Conservation (phyloP, 495 filamentous ascomycete genomes). For the Penicillium robsamsonii region DNA sequence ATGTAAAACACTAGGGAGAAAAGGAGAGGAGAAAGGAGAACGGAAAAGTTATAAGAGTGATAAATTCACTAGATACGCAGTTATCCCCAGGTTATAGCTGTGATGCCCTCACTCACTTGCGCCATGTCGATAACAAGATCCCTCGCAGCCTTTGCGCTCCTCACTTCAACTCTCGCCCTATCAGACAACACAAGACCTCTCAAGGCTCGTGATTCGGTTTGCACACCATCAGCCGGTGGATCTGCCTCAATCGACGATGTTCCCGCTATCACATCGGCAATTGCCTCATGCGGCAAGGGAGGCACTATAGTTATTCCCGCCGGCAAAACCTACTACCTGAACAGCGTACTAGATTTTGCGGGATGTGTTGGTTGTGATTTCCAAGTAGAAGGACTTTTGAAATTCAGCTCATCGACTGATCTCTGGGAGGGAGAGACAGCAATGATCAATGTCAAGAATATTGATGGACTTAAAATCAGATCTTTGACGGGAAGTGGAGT, state of each 20-base stretch:
- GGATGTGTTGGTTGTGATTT: slow-evolving; percentile 41
- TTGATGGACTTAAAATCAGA: slow-evolving; percentile 34
- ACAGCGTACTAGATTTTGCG: slow-evolving; percentile 39
- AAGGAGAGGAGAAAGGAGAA: background rate
- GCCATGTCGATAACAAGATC: slow-evolving; percentile 2
- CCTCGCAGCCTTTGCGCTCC: slow-evolving; percentile 7
- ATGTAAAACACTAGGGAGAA: background rate
- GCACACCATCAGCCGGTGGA: slow-evolving; percentile 38
- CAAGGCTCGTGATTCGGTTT: slow-evolving; percentile 24
- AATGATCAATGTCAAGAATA: slow-evolving; percentile 37
- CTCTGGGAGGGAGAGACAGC: slow-evolving; percentile 41
- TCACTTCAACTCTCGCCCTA: slow-evolving; percentile 3
- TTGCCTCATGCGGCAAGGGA: slow-evolving; percentile 37
- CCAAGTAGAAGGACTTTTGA: slow-evolving; percentile 42
- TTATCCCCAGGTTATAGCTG: background rate
- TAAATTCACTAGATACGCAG: background rate
- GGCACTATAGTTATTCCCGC: slow-evolving; percentile 46
- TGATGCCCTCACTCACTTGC: background rate
- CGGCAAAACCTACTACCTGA: slow-evolving; percentile 39
- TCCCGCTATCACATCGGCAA: slow-evolving; percentile 38
- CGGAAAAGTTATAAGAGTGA: background rate
- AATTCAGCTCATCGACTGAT: slow-evolving; percentile 33
- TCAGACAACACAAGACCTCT: slow-evolving; percentile 10
- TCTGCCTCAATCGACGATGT: slow-evolving; percentile 35
- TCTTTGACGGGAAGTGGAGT: slow-evolving; percentile 41